Evolutionary conservation across 495 filamentous ascomycete species (phyloP).

Genomic region (Neurospora sp.): DNA sequence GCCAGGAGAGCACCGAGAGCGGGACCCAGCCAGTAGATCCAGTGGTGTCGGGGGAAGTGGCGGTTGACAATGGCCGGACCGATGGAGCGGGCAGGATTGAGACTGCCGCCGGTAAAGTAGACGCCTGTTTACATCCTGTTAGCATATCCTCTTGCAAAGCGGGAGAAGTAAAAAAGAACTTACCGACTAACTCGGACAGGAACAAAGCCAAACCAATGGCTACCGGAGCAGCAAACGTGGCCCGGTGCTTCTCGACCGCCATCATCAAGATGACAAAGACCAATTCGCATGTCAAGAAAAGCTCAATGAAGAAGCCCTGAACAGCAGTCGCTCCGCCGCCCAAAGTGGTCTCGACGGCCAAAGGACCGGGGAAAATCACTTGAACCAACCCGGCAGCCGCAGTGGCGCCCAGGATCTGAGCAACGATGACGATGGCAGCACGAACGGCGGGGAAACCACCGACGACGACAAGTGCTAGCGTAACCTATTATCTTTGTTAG

Average conservation of each 20-base stretch:
- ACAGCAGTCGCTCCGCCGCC: slow-evolving; percentile 44
- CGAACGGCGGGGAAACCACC: slow-evolving; percentile 43
- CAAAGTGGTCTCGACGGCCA: slow-evolving; percentile 52
- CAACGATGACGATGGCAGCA: slow-evolving; percentile 37
- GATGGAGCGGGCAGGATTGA: slow-evolving; percentile 51
- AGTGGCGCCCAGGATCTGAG: slow-evolving; percentile 51
- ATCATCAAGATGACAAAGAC: slow-evolving; percentile 75
- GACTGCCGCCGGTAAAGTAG: slow-evolving; percentile 48
- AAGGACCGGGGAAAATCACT: slow-evolving; percentile 50
- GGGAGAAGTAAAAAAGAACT: neutral
- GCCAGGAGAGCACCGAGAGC: slow-evolving; percentile 49
- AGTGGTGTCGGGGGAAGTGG: slow-evolving; percentile 56
- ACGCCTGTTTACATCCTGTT: slow-evolving; percentile 26
- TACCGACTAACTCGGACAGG: slow-evolving; percentile 52
- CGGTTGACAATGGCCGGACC: slow-evolving; percentile 47
- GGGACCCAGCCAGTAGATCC: slow-evolving; percentile 61
- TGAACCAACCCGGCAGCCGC: slow-evolving; percentile 47
- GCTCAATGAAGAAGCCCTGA: slow-evolving; percentile 67
- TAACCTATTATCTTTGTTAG: slow-evolving; percentile 26
- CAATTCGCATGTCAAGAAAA: slow-evolving; percentile 69
- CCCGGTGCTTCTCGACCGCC: slow-evolving; percentile 73
- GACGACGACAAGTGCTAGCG: slow-evolving; percentile 46
- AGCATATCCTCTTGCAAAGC: neutral
- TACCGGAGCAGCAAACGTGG: slow-evolving; percentile 67
- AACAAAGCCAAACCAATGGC: slow-evolving; percentile 69